phyloP scores from a whole-genome alignment of 257 asterid genomes.

The Ehretia macrophylla region DNA sequence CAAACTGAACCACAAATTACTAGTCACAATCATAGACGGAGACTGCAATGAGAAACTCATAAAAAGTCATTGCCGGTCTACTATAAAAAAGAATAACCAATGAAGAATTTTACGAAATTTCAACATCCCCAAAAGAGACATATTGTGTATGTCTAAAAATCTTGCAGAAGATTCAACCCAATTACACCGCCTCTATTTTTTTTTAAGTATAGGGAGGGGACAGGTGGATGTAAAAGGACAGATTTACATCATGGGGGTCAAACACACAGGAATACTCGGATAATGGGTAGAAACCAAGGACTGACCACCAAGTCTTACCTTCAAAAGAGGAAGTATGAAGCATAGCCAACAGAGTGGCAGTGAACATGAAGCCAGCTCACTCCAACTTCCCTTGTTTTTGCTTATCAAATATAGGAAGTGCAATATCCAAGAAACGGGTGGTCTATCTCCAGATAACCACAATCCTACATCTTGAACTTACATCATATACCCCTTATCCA shows the following conservation, averaged over 20 bases:
- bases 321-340: conserved; percentile 28
- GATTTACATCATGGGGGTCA: background rate
- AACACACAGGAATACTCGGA: conserved; percentile 14
- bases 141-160: too few relatives aligned
- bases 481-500: conserved; percentile 28
- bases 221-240: background rate
- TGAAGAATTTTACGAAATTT: too few relatives aligned
- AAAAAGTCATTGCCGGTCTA: too few relatives aligned
- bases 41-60: too few relatives aligned
- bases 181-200: too few relatives aligned
- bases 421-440: conserved; percentile 24
- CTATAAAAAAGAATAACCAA: too few relatives aligned
- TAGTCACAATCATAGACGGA: too few relatives aligned
- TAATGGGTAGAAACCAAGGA: conserved; percentile 16
- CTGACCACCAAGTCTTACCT: conserved; percentile 34
- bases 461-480: conserved; percentile 21
- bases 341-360: conserved; percentile 27
- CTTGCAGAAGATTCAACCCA: too few relatives aligned
- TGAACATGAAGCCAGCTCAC: conserved; percentile 31
- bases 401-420: conserved; percentile 33
- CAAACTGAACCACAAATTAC: too few relatives aligned
- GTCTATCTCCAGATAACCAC: conserved; percentile 30
- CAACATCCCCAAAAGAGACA: too few relatives aligned
- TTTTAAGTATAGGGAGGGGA: too few relatives aligned
- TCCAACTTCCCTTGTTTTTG: conserved; percentile 33